Percentiles rank a stretch among this genome's conserved stretches.
phyloP scores from a whole-genome alignment of 2,329 filamentous ascomycete species.

The Verticillium dahliae region DNA sequence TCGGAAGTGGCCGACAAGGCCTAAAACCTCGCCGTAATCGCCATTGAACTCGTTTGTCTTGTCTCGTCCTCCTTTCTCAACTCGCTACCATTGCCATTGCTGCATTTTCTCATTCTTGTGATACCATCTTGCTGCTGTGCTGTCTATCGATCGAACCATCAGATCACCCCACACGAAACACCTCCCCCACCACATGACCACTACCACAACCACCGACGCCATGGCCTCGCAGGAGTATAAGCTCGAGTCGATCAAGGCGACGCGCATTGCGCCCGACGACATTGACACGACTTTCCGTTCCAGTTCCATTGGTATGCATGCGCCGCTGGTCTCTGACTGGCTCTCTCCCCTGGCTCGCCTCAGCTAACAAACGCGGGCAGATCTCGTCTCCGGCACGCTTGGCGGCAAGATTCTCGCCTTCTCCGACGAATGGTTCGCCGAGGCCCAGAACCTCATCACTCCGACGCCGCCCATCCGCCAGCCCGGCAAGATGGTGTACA shows the following conservation, averaged over 20 bases:
- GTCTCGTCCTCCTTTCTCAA: background rate
- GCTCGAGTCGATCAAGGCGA: slow-evolving; percentile 46
- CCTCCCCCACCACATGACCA: background rate
- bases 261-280: slow-evolving; percentile 40
- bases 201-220: slow-evolving; percentile 4
- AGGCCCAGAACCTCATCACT: slow-evolving; percentile 57
- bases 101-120: background rate
- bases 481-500: slow-evolving; percentile 61
- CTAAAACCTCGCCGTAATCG: background rate
- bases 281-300: slow-evolving; percentile 59
- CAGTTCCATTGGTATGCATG: slow-evolving; percentile 49
- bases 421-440: slow-evolving; percentile 65
- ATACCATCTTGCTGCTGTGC: background rate
- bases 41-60: background rate
- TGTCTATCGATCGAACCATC: background rate
- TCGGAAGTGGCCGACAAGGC: slow-evolving; percentile 24
- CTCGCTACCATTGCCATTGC: background rate
- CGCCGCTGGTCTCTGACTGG: no score
- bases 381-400: slow-evolving; percentile 53
- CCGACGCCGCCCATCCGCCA: slow-evolving; percentile 57
- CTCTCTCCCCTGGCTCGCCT: background rate
- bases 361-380: slow-evolving; percentile 24
- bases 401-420: slow-evolving; percentile 59
- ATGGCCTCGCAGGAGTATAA: slow-evolving; percentile 42
- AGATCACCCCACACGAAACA: background rate